Conservation (phyloP, 805 yeast genomes). For the Yamadazyma akitaensis region DNA sequence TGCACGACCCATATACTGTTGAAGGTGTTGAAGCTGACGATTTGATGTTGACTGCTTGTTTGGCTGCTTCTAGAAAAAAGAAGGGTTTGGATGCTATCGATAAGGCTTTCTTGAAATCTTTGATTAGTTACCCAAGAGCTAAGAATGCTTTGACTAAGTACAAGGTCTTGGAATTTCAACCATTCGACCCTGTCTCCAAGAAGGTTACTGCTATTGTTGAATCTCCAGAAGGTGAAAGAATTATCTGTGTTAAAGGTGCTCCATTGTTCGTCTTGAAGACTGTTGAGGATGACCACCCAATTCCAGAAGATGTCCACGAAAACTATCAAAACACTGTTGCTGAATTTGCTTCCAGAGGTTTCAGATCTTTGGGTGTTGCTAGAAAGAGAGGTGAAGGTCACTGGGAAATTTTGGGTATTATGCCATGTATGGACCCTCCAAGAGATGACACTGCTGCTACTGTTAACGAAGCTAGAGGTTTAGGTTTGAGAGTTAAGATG, state of each 20-base stretch:
- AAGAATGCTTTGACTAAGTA: conserved; percentile 89
- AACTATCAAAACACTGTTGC: conserved; percentile 96
- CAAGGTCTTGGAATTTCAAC: conserved; percentile 94
- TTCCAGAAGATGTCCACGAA: conserved; percentile 90
- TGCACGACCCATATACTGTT: conserved; percentile 96
- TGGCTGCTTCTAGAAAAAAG: conserved; percentile 97
- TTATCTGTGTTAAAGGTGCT: conserved; percentile 96
- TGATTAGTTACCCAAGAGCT: conserved; percentile 86
- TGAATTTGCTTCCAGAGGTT: conserved; percentile 97
- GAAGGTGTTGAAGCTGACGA: conserved; percentile 96
- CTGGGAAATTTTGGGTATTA: conserved; percentile 96
- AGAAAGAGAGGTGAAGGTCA: conserved; percentile 98
- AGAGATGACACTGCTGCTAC: conserved; percentile 97
- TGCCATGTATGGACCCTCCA: conserved; percentile 99
- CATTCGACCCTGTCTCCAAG: conserved; percentile 97
- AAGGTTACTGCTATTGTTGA: conserved; percentile 93
- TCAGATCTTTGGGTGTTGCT: conserved; percentile 98
- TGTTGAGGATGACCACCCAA: conserved; percentile 95
- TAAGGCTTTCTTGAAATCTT: conserved; percentile 92
- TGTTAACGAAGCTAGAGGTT: conserved; percentile 82
- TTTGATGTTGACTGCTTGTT: conserved; percentile 94
- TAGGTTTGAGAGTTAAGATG: conserved; percentile 96
- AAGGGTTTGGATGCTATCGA: conserved; percentile 98
- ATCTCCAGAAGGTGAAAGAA: conserved; percentile 94
- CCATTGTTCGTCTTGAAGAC: conserved; percentile 95